These are phyloP conservation scores for Lactarius deliciosus DNA, from an alignment of 768 basidiomycete genomes.

Conservation along the genomic window DNA sequence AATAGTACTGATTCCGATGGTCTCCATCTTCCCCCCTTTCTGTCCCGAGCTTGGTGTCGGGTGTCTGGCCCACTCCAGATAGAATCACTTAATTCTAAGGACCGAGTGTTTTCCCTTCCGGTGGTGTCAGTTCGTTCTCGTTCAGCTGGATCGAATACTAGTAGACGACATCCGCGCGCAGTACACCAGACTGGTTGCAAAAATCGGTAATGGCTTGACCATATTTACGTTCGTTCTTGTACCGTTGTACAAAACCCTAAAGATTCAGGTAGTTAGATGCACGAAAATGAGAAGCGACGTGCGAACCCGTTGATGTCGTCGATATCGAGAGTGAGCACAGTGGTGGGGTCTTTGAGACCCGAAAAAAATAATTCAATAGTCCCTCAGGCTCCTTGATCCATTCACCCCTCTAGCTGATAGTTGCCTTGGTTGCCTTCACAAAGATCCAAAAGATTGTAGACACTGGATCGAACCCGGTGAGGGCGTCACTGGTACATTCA, in stretches of 20 bases:
- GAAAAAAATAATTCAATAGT: constrained; percentile 21
- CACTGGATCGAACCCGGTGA: constrained; percentile 48
- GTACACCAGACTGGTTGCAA: constrained; percentile 45
- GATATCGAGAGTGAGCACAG: constrained; percentile 8
- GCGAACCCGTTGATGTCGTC: constrained; percentile 52
- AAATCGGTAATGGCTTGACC: constrained; percentile 61
- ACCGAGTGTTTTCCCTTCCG: constrained; percentile 50
- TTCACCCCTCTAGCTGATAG: constrained; percentile 60
- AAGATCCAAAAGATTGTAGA: not conserved
- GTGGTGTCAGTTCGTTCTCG: constrained; percentile 53
- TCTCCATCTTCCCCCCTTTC: constrained; percentile 50
- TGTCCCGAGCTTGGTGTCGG: constrained; percentile 63
- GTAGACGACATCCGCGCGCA: constrained; percentile 59
- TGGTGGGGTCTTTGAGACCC: not conserved
- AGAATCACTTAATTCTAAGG: constrained; percentile 52
- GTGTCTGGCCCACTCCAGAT: constrained; percentile 54
- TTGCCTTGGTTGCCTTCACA: constrained; percentile 55
- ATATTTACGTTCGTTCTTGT: constrained; percentile 66
- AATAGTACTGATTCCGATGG: constrained; percentile 65
- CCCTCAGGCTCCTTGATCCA: constrained; percentile 62
- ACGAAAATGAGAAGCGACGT: constrained; percentile 32
- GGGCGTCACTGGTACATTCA: constrained; percentile 45
- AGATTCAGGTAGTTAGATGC: not conserved
- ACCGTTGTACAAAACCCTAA: constrained; percentile 52
- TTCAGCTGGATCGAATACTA: constrained; percentile 63